phyloP scores from a whole-genome alignment of 352 stramenopile genomes.

The Pythium biforme region DNA sequence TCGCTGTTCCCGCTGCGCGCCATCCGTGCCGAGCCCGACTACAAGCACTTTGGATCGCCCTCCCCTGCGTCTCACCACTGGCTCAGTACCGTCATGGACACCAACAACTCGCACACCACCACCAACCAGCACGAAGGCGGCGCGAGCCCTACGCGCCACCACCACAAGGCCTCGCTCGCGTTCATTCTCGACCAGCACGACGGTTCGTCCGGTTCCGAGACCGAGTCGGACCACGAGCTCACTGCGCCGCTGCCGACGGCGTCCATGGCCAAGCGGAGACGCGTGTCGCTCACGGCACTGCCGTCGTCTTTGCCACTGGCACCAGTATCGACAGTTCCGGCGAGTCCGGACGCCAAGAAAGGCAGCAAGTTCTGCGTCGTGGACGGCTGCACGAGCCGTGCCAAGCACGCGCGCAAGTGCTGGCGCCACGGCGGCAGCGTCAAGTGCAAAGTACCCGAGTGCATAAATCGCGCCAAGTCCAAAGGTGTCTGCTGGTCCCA shows the following conservation, averaged over 20 bases:
- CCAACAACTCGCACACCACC: not conserved
- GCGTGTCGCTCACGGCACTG: conserved; percentile 7
- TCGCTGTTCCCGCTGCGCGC: conserved; percentile 12
- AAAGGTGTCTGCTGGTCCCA: conserved; percentile 68
- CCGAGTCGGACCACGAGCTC: conserved; percentile 21
- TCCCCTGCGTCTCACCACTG: not conserved
- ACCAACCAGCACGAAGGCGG: not conserved
- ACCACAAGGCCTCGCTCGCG: conserved; percentile 20
- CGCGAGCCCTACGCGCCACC: too few relatives aligned
- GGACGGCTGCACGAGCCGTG: conserved; percentile 53
- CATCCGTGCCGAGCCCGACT: not conserved
- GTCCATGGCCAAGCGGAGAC: conserved; percentile 8
- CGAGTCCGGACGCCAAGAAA: conserved; percentile 33
- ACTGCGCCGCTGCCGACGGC: not conserved
- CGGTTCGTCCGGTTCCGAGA: conserved; percentile 10
- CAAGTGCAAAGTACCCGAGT: conserved; percentile 56
- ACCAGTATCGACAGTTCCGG: too few relatives aligned
- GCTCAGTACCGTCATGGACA: conserved; percentile 18
- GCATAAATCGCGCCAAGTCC: conserved; percentile 65
- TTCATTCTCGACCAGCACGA: conserved; percentile 14
- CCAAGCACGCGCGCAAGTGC: conserved; percentile 57
- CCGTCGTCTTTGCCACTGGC: too few relatives aligned
- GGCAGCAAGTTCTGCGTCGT: conserved; percentile 60
- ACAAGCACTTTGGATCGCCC: not conserved
- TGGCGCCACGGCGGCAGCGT: conserved; percentile 63